Evolutionary conservation across 1,284 basidiomycete genomes (phyloP).

Genomic region (Moesziomyces sp.): DNA sequence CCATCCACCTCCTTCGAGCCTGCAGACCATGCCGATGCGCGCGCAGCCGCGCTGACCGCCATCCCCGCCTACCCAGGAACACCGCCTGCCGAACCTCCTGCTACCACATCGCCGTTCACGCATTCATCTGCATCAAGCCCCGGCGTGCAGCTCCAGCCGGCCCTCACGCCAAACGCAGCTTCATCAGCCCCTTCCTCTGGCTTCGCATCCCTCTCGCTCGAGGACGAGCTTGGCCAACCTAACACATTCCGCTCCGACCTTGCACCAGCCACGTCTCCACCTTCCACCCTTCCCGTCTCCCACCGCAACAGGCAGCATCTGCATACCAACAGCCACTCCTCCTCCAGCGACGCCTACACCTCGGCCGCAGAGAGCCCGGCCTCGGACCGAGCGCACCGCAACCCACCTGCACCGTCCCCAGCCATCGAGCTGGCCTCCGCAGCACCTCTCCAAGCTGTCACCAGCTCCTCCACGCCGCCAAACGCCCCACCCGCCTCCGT

Average conservation of each 20-base stretch:
- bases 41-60: slow-evolving; percentile 1
- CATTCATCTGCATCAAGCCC: background rate
- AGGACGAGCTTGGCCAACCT: slow-evolving; percentile 12
- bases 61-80: slow-evolving; percentile 18
- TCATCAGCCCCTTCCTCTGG: slow-evolving; percentile 29
- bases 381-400: slow-evolving; percentile 2
- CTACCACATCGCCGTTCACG: background rate
- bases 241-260: background rate
- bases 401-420: background rate
- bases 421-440: background rate
- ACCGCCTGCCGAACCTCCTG: background rate
- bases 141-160: background rate
- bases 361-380: slow-evolving; percentile 25
- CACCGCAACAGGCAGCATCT: slow-evolving; percentile 3
- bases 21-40: background rate
- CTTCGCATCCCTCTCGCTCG: slow-evolving; percentile 19
- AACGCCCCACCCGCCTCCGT: slow-evolving; percentile 12
- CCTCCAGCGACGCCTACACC: slow-evolving; percentile 18
- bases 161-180: slow-evolving; percentile 1
- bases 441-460: background rate
- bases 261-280: background rate
- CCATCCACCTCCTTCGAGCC: slow-evolving; percentile 35
- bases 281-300: slow-evolving; percentile 7
- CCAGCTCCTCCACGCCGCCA: slow-evolving; percentile 2
- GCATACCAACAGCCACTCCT: slow-evolving; percentile 16